These are phyloP conservation scores for Russula brevipes DNA, from an alignment of 768 basidiomycete genomes.

Conservation along the genomic window DNA sequence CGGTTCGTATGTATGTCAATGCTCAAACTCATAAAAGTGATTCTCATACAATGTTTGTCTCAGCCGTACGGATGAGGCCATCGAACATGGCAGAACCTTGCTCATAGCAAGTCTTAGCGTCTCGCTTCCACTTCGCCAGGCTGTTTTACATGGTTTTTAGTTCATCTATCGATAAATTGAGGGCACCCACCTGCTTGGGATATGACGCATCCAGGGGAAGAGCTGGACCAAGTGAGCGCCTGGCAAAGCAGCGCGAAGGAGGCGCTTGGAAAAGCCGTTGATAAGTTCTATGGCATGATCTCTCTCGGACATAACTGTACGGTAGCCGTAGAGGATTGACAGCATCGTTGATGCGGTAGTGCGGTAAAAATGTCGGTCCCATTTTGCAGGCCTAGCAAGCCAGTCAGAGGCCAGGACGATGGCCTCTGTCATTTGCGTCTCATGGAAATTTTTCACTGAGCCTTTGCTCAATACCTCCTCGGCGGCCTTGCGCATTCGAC, in stretches of 20 bases:
- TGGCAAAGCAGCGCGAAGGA: neutral
- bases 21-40: too few relatives aligned
- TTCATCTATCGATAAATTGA: neutral
- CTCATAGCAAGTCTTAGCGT: neutral
- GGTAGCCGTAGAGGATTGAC: neutral
- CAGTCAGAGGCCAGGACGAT: neutral
- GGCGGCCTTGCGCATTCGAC: neutral
- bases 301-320: neutral
- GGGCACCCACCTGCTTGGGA: neutral
- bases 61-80: neutral
- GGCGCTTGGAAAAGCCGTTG: neutral
- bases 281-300: neutral
- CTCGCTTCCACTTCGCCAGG: slow-evolving; percentile 5
- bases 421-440: neutral
- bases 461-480: neutral
- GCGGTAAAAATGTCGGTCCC: neutral
- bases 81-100: slow-evolving; percentile 4
- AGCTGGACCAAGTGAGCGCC: neutral
- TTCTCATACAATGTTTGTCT: neutral
- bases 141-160: neutral
- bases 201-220: neutral
- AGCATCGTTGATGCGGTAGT: neutral
- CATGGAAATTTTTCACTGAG: neutral
- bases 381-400: neutral
- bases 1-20: too few relatives aligned